Conservation (phyloP, 257 asterid genomes). For the Rauvolfia tetraphylla region DNA sequence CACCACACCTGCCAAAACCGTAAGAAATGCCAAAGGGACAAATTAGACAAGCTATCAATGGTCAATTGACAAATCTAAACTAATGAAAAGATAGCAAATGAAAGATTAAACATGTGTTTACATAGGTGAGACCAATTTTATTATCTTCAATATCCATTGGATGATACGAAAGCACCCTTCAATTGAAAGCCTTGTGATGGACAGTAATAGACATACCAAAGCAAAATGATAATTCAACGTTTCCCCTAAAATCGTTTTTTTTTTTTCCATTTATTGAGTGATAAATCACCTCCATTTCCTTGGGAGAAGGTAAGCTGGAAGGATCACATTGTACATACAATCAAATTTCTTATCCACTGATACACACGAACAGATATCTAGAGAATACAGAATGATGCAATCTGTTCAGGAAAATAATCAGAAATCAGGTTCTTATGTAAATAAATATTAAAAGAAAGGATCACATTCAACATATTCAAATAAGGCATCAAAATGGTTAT, state of each 20-base stretch:
- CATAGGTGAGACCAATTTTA: background rate
- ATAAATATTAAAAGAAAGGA: background rate
- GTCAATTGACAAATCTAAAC: background rate
- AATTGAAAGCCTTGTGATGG: background rate
- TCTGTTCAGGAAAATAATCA: background rate
- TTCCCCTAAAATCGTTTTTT: background rate
- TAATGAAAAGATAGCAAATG: no score
- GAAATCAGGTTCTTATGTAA: background rate
- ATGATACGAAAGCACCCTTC: background rate
- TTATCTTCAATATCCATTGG: background rate
- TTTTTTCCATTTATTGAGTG: background rate
- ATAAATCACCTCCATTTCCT: background rate
- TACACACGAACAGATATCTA: background rate
- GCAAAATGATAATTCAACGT: background rate
- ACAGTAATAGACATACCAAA: background rate
- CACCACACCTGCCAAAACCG: conserved; percentile 78
- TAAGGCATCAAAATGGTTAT: background rate
- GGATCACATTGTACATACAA: background rate
- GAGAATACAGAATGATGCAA: background rate
- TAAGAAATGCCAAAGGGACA: conserved; percentile 6
- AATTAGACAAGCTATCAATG: background rate
- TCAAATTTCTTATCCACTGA: background rate
- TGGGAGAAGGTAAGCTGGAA: background rate
- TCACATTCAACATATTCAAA: background rate
- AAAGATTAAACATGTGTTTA: background rate